Conservation (phyloP, 768 basidiomycete species). For the Hysterangium stoloniferum region DNA sequence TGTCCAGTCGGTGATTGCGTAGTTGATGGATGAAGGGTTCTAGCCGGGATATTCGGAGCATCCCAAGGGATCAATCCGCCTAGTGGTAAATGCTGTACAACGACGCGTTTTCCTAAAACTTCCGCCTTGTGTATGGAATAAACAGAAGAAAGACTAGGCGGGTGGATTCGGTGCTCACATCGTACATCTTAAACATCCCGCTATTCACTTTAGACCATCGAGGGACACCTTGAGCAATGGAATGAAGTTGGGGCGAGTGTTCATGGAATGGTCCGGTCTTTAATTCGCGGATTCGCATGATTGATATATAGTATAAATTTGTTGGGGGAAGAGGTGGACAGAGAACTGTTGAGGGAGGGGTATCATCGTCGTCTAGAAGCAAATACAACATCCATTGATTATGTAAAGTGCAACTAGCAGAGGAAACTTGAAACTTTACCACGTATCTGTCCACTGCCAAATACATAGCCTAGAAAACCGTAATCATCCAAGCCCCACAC, state of each 20-base stretch:
- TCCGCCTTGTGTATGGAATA: constrained; percentile 49
- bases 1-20: too few species aligned
- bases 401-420: constrained; percentile 9
- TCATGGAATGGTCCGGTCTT: constrained; percentile 88
- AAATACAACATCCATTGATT: not conserved
- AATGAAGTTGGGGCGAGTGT: constrained; percentile 83
- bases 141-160: not conserved
- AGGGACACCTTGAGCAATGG: constrained; percentile 82
- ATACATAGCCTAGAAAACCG: constrained; percentile 80
- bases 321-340: constrained; percentile 47
- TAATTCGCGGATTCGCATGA: constrained; percentile 70
- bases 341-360: constrained; percentile 61
- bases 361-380: constrained; percentile 46
- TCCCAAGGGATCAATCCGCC: constrained; percentile 77
- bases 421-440: constrained; percentile 32
- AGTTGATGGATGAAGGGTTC: too few species aligned
- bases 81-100: constrained; percentile 88
- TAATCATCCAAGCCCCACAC: constrained; percentile 98
- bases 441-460: constrained; percentile 85
- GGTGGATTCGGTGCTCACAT: constrained; percentile 36
- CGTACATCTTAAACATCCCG: constrained; percentile 94
- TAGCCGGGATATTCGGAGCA: too few species aligned
- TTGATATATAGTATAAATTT: constrained; percentile 77
- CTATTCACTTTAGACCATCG: constrained; percentile 86
- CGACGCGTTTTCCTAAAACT: constrained; percentile 90